A percentile compares a stretch with the other conserved stretches of the same genome.
Conservation (phyloP, 1,284 basidiomycete species). For the Inonotus obliquus region DNA sequence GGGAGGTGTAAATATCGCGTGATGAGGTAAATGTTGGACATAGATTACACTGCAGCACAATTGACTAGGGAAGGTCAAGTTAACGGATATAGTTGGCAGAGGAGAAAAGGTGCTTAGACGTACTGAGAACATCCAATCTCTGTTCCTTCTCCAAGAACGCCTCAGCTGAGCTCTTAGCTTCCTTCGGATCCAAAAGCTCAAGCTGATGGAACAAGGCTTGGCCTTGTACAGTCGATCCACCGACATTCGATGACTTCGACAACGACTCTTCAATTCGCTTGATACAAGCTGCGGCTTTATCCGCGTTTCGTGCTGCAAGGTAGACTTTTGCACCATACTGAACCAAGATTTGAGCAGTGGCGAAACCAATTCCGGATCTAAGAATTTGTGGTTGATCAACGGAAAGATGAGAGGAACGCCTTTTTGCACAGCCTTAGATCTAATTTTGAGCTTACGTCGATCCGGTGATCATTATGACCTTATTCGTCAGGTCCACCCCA, state of each 20-base stretch:
- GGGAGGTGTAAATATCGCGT: not conserved
- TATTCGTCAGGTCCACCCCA: constrained; percentile 3
- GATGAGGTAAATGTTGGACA: not conserved
- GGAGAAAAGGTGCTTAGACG: constrained; percentile 1
- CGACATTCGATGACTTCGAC: not conserved
- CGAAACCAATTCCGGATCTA: constrained; percentile 14
- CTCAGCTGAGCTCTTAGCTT: constrained; percentile 23
- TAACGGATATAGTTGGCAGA: not conserved
- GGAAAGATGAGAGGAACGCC: no score
- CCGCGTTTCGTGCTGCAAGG: constrained; percentile 32
- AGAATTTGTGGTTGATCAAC: not conserved
- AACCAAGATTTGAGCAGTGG: constrained; percentile 25
- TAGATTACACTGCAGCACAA: constrained; percentile 25
- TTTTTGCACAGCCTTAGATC: no score
- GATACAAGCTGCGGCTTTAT: constrained; percentile 33
- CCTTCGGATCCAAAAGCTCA: constrained; percentile 22
- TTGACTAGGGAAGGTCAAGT: constrained; percentile 21
- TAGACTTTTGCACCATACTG: constrained; percentile 35
- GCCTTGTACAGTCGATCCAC: constrained; percentile 29
- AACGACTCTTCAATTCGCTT: constrained; percentile 27
- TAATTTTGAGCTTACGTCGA: not conserved
- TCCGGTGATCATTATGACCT: constrained; percentile 2
- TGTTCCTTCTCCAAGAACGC: constrained; percentile 25
- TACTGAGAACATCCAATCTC: constrained; percentile 26
- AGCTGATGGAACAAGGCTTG: constrained; percentile 22